These are phyloP conservation scores for Colletotrichum somersetense DNA, from an alignment of 2,329 filamentous ascomycete genomes.

Conservation along the genomic window DNA sequence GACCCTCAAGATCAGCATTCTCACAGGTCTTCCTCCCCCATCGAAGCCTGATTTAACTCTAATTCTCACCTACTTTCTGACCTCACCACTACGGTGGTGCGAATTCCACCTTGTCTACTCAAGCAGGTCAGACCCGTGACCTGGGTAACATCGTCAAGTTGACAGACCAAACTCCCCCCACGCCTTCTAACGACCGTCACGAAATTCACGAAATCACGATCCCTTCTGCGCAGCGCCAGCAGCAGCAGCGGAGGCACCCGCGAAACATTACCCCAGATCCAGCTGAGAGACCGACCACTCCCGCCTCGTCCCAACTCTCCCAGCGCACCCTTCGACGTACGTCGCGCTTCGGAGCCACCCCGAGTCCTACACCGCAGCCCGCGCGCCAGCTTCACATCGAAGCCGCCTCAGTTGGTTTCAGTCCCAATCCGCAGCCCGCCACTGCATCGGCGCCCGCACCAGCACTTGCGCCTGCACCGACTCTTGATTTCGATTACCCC, in stretches of 20 bases:
- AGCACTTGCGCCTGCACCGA: slow-evolving; percentile 36
- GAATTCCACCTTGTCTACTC: slow-evolving; percentile 62
- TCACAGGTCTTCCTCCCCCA: slow-evolving; percentile 18
- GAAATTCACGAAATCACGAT: slow-evolving; percentile 63
- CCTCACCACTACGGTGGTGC: slow-evolving; percentile 58
- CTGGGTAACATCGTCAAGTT: slow-evolving; percentile 58
- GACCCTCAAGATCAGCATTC: slow-evolving; percentile 30
- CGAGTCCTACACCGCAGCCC: slow-evolving; percentile 56
- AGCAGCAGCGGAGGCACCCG: slow-evolving; percentile 59
- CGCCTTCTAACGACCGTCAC: slow-evolving; percentile 66
- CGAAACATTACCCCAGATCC: slow-evolving; percentile 53
- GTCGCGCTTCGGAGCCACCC: slow-evolving; percentile 61
- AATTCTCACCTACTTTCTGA: slow-evolving; percentile 6
- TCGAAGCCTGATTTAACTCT: slow-evolving; percentile 7
- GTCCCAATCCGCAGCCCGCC: slow-evolving; percentile 56
- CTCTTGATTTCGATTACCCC: slow-evolving; percentile 37
- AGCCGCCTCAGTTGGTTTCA: slow-evolving; percentile 62
- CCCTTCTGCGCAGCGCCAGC: slow-evolving; percentile 54
- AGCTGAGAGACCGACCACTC: slow-evolving; percentile 57
- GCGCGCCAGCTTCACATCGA: slow-evolving; percentile 58
- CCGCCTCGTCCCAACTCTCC: slow-evolving; percentile 61
- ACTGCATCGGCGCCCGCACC: slow-evolving; percentile 45
- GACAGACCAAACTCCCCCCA: slow-evolving; percentile 56
- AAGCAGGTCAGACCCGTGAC: slow-evolving; percentile 51
- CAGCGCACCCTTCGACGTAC: slow-evolving; percentile 64